phyloP scores from a whole-genome alignment of 768 basidiomycete species.

The Mycena kentingensis region DNA sequence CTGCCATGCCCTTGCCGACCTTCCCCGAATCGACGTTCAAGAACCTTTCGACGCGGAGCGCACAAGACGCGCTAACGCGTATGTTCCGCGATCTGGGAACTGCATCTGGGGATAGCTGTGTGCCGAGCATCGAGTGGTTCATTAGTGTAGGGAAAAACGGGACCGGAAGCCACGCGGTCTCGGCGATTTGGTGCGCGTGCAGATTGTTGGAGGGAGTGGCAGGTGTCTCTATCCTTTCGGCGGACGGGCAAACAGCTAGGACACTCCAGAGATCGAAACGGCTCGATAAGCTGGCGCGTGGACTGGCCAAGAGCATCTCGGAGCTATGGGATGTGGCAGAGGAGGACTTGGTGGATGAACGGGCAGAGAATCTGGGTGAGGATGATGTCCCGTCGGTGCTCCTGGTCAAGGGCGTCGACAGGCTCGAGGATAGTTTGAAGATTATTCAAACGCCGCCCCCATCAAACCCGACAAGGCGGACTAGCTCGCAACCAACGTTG shows the following conservation, averaged over 20 bases:
- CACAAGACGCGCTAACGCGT: slow-evolving; percentile 55
- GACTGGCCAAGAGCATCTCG: slow-evolving; percentile 62
- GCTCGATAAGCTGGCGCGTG: slow-evolving; percentile 65
- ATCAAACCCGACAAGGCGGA: slow-evolving; percentile 27
- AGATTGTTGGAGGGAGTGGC: slow-evolving; percentile 75
- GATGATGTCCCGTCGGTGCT: slow-evolving; percentile 54
- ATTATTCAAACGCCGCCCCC: slow-evolving; percentile 41
- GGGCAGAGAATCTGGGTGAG: slow-evolving; percentile 22
- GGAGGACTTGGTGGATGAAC: slow-evolving; percentile 27
- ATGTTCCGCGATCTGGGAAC: slow-evolving; percentile 78
- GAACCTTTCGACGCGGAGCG: slow-evolving; percentile 52
- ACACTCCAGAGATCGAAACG: slow-evolving; percentile 44
- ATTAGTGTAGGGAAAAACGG: slow-evolving; percentile 52
- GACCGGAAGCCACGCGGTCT: slow-evolving; percentile 48
- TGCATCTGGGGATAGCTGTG: slow-evolving; percentile 65
- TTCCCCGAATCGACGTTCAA: slow-evolving; percentile 67
- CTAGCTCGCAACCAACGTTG: slow-evolving; percentile 58
- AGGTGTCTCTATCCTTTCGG: slow-evolving; percentile 43
- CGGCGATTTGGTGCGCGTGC: slow-evolving; percentile 85
- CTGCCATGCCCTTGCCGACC: slow-evolving; percentile 33
- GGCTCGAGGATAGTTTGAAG: slow-evolving; percentile 60
- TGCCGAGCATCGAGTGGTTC: slow-evolving; percentile 87
- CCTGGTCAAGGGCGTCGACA: slow-evolving; percentile 64
- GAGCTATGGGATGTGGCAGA: slow-evolving; percentile 68
- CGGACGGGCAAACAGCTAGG: slow-evolving; percentile 28